phyloP scores from a whole-genome alignment of 768 basidiomycete species.

The Termitomyces sp. region DNA sequence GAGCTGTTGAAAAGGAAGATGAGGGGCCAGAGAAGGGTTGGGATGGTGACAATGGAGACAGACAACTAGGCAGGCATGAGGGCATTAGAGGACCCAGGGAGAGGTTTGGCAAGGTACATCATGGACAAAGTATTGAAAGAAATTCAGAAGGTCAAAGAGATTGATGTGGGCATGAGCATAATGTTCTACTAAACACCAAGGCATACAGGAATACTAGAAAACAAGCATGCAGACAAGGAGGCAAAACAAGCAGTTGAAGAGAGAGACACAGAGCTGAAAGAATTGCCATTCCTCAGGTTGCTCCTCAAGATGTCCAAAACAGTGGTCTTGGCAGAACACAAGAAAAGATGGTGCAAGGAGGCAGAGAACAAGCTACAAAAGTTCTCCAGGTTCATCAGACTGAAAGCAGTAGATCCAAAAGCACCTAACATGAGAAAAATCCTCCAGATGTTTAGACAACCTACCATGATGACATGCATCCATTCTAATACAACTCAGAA shows the following conservation, averaged over 20 bases:
- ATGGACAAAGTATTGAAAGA: not conserved
- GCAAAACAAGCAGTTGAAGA: too few relatives aligned
- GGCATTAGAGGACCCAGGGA: not conserved
- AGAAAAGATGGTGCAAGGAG: too few relatives aligned
- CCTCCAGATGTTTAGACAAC: not conserved
- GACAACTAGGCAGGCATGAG: not conserved
- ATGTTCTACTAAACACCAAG: not conserved
- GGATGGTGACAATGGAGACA: too few relatives aligned
- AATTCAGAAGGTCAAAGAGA: not conserved
- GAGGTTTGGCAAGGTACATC: not conserved
- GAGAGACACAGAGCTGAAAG: rapidly evolving
- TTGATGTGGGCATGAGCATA: not conserved
- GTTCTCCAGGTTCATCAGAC: not conserved
- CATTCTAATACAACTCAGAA: not conserved
- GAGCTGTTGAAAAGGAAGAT: too few relatives aligned
- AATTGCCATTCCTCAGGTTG: not conserved
- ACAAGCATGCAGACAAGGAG: too few relatives aligned
- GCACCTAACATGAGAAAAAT: not conserved
- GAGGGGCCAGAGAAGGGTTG: too few relatives aligned
- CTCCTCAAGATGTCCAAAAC: not conserved
- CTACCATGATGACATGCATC: not conserved
- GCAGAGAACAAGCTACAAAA: not conserved
- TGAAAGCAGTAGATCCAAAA: not conserved
- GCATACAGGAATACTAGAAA: not conserved
- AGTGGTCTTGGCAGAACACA: not conserved